phyloP scores from a whole-genome alignment of 331 rosid genomes.

The Prunus yedoensis region DNA sequence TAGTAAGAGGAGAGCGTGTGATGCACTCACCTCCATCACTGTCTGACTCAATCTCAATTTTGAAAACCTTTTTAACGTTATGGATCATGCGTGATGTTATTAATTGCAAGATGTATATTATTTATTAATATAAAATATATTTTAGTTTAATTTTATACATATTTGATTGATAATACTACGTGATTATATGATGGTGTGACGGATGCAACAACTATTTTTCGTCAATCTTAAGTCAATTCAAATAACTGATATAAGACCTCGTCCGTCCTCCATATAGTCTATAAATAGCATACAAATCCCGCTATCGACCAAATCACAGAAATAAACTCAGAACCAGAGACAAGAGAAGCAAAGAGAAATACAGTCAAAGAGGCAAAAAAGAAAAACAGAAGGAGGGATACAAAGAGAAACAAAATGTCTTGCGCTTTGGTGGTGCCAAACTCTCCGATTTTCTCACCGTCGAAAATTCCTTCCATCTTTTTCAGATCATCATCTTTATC shows the following conservation, averaged over 20 bases:
- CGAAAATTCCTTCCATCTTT: conserved; percentile 26
- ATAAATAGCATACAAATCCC: background rate
- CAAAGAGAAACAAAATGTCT: conserved; percentile 12
- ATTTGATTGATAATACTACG: too few species aligned
- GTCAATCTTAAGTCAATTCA: background rate
- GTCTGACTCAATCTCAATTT: too few species aligned
- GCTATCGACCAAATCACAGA: background rate
- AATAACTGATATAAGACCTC: background rate
- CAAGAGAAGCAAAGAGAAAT: background rate
- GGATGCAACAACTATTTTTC: too few species aligned
- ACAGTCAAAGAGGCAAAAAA: background rate
- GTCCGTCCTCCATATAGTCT: background rate
- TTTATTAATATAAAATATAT: too few species aligned
- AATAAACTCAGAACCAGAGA: background rate
- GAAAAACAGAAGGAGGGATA: background rate
- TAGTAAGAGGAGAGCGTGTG: too few species aligned
- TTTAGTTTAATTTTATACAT: too few species aligned
- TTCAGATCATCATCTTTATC: conserved; percentile 25
- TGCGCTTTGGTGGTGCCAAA: conserved; percentile 37
- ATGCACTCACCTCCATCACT: too few species aligned
- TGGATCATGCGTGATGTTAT: too few species aligned
- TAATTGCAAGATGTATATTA: too few species aligned
- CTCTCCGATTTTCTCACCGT: conserved; percentile 45
- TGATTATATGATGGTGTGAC: too few species aligned
- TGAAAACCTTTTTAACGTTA: too few species aligned